Conservation (phyloP, 345 rosid species). For the Eucalyptus sp. region DNA sequence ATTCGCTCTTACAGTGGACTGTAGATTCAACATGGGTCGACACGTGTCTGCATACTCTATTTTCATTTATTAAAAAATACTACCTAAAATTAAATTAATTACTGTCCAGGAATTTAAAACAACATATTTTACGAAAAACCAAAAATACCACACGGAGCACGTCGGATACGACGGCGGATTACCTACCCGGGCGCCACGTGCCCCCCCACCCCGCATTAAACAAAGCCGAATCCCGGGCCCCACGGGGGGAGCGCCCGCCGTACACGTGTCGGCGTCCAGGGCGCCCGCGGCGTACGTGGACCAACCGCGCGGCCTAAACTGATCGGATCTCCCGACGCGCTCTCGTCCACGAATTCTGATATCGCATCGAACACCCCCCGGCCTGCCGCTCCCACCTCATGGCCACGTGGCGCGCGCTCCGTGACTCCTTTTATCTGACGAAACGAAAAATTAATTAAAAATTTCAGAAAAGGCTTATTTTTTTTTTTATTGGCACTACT, state of each 20-base stretch:
- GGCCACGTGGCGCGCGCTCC: slow-evolving; percentile 42
- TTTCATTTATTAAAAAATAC: not conserved
- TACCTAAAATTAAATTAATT: not conserved
- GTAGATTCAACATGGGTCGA: not conserved
- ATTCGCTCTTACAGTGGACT: not conserved
- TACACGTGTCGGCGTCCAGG: slow-evolving; percentile 9
- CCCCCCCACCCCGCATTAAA: not conserved
- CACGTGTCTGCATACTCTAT: not conserved
- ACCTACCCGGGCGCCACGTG: not conserved
- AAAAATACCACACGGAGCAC: not conserved
- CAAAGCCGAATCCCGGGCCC: not conserved
- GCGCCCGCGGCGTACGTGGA: slow-evolving; percentile 31
- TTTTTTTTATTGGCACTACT: not conserved
- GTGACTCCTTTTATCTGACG: slow-evolving; percentile 1
- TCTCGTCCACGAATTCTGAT: slow-evolving; percentile 90
- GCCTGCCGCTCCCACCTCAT: slow-evolving; percentile 12
- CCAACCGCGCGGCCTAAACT: slow-evolving; percentile 45
- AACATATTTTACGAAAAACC: not conserved
- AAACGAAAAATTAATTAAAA: not conserved
- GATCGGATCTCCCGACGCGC: slow-evolving; percentile 60
- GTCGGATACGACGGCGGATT: not conserved
- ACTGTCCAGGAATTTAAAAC: not conserved
- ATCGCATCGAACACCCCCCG: slow-evolving; percentile 5
- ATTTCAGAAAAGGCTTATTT: not conserved
- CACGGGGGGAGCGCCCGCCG: not conserved